These are phyloP conservation scores for Plantago major DNA, from an alignment of 257 asterid species.

Conservation along the genomic window DNA sequence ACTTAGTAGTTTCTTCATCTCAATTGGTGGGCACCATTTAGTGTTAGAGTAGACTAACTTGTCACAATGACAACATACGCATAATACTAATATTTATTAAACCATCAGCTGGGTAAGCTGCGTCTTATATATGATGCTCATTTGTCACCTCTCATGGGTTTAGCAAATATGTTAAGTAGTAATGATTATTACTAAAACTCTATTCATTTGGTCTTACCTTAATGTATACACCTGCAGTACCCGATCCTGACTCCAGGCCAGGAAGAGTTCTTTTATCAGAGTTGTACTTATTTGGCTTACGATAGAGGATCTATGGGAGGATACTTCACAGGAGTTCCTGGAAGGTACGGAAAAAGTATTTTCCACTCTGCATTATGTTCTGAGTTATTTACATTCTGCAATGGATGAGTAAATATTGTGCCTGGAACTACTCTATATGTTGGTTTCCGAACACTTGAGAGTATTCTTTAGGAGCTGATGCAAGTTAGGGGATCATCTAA, in stretches of 20 bases:
- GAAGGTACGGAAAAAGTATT: slow-evolving; percentile 49
- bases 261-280: slow-evolving; percentile 78
- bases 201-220: slow-evolving; percentile 19
- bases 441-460: too few relatives aligned
- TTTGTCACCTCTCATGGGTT: neutral
- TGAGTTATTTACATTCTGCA: slow-evolving; percentile 4
- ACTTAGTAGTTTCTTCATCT: too few relatives aligned
- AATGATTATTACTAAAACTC: neutral
- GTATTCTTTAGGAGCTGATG: neutral
- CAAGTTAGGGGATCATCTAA: neutral
- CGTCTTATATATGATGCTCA: neutral
- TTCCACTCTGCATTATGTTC: neutral
- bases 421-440: neutral
- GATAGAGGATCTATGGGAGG: slow-evolving; percentile 77
- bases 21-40: too few relatives aligned
- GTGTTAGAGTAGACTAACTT: too few relatives aligned
- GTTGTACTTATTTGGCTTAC: slow-evolving; percentile 48
- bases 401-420: neutral
- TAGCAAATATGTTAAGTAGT: neutral
- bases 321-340: slow-evolving; percentile 81
- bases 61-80: too few relatives aligned
- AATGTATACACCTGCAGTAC: slow-evolving; percentile 47
- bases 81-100: too few relatives aligned
- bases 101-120: too few relatives aligned
- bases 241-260: slow-evolving; percentile 71